phyloP scores from a whole-genome alignment of 306 rosid species.

The Adenanthera pavonina region DNA sequence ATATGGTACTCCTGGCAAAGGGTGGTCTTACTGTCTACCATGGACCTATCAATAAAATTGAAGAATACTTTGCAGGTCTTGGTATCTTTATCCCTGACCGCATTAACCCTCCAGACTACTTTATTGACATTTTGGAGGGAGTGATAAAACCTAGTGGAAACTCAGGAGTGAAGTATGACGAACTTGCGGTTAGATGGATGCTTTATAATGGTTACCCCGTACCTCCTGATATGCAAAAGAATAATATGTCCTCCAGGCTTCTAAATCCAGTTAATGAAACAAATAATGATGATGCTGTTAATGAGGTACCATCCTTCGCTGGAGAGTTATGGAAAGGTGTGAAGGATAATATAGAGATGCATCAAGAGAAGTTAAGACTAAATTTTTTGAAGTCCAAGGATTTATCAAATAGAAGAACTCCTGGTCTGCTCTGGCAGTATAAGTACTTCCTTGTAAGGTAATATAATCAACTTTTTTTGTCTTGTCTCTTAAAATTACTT shows the following conservation, averaged over 20 bases:
- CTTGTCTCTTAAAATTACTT: not conserved
- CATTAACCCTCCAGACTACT: constrained; percentile 92
- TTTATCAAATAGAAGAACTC: constrained; percentile 77
- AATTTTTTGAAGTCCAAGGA: constrained; percentile 77
- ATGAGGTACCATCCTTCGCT: constrained; percentile 65
- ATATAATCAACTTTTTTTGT: not conserved
- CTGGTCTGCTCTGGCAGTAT: constrained; percentile 73
- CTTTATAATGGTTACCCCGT: constrained; percentile 76
- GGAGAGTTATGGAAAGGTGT: constrained; percentile 94
- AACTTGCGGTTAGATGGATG: constrained; percentile 92
- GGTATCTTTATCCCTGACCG: constrained; percentile 87
- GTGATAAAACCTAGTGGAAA: constrained; percentile 55
- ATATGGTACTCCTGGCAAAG: constrained; percentile 89
- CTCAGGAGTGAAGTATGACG: constrained; percentile 59
- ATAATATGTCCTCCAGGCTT: constrained; percentile 41
- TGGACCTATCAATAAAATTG: constrained; percentile 82
- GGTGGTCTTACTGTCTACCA: constrained; percentile 95
- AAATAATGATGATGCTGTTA: constrained; percentile 39
- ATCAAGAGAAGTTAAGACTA: constrained; percentile 65
- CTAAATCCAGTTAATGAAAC: constrained; percentile 47
- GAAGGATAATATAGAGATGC: constrained; percentile 63
- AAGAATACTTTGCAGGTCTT: constrained; percentile 83
- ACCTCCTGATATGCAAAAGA: constrained; percentile 79
- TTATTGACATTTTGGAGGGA: constrained; percentile 94
- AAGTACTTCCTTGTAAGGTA: constrained; percentile 88